phyloP scores from a whole-genome alignment of 2,329 filamentous ascomycete species.

The Alternaria solani region DNA sequence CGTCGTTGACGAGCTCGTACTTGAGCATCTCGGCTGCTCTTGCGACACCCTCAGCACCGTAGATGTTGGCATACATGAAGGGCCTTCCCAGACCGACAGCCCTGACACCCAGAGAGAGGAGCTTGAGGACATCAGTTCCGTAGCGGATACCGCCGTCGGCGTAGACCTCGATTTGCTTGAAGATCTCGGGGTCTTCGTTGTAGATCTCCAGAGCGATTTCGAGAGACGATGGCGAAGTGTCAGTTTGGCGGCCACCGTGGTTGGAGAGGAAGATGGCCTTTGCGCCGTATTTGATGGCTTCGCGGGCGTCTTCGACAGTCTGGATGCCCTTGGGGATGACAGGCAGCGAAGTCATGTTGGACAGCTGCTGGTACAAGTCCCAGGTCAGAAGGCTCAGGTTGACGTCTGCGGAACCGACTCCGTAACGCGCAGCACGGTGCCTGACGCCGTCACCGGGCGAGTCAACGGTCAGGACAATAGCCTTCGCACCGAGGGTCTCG shows the following conservation, averaged over 20 bases:
- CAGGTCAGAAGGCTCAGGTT: conserved; percentile 45
- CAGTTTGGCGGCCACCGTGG: conserved; percentile 53
- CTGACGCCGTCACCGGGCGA: conserved; percentile 51
- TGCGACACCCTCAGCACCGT: conserved; percentile 69
- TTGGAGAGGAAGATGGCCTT: conserved; percentile 54
- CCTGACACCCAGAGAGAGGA: conserved; percentile 50
- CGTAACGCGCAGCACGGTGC: conserved; percentile 46
- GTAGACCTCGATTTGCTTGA: conserved; percentile 51
- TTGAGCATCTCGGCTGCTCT: conserved; percentile 61
- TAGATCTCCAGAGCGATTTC: conserved; percentile 81
- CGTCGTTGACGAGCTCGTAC: conserved; percentile 56
- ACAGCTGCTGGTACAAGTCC: conserved; percentile 46
- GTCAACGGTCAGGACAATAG: conserved; percentile 54
- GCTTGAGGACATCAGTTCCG: conserved; percentile 50
- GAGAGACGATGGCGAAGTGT: conserved; percentile 69
- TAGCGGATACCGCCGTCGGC: conserved; percentile 54
- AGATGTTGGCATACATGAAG: conserved; percentile 62
- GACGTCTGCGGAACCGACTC: conserved; percentile 42
- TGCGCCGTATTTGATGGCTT: conserved; percentile 47
- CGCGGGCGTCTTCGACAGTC: conserved; percentile 51
- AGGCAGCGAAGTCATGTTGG: conserved; percentile 49
- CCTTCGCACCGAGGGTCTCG: conserved; percentile 49
- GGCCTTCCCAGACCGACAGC: conserved; percentile 59
- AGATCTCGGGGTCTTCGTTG: conserved; percentile 56
- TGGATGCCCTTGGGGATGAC: conserved; percentile 54